Evolutionary conservation across 345 rosid species (phyloP), one percentile per base, ranked within the genome.

Genomic region (Eucalyptus sideroxylon): DNA sequence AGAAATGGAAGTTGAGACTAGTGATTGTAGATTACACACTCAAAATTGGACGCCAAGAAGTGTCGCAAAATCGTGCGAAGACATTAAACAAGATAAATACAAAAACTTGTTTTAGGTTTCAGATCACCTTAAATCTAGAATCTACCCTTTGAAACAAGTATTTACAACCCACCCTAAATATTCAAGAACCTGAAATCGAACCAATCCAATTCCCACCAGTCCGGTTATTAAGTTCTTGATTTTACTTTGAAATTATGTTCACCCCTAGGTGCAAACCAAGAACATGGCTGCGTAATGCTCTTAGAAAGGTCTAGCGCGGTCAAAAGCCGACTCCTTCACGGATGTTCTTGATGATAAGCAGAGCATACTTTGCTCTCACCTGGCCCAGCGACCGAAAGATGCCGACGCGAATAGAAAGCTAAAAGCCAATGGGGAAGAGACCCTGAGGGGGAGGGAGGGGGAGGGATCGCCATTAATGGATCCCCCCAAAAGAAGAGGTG

Each of bases 51-150:
- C 5, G 1, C 1, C 5, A 53, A 21, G 26, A 1, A 53, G 2
- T 53, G 11, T 0, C 5, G 1, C 1, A 21, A 1, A 21, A 21
- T 53, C 3, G 2, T 1, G 1, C 5, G 5, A 21, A 53, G 59
- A 53, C 5, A 21, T 53, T 19, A 1, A 53, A 53, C 5, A 3
- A 1, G 26, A 53, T 53, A 53, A 19, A 53, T 8, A 53, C 59
- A 8, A 53, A 53, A 53, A 53, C 26, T 53, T 53, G 26, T 4
- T 53, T 53, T 53, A 53, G 11, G 26, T 21, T 21, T 0, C 2
- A 2, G 0, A 53, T 53, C 59, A 8, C 59, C 59, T 53, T 53
- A 53, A 53, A 53, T 21, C 26, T 53, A 21, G 5, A 53, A 53
- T 53, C 59, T 53, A 21, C 5, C 11, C 0, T 21, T 53, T 53